These are phyloP conservation scores for Penicillium sp. DNA, from an alignment of 2,329 filamentous ascomycete genomes.

Conservation along the genomic window DNA sequence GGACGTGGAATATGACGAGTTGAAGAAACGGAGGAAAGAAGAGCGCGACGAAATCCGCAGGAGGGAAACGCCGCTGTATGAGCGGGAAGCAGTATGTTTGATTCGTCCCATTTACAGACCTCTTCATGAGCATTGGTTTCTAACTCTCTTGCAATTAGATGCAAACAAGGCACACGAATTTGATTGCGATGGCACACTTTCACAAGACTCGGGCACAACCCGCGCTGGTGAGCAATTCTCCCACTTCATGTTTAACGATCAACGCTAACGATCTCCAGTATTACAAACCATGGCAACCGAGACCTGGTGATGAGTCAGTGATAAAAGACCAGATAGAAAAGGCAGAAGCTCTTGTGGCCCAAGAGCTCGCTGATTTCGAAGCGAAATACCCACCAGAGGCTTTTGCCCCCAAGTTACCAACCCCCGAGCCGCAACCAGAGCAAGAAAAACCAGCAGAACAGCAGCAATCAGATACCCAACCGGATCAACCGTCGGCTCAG, in stretches of 20 bases:
- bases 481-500: conserved; percentile 24
- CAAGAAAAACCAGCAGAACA: conserved; percentile 25
- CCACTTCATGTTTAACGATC: neutral
- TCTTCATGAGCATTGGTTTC: conserved; percentile 26
- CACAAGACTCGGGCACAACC: conserved; percentile 73
- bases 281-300: conserved; percentile 81
- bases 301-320: conserved; percentile 65
- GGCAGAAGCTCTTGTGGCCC: conserved; percentile 63
- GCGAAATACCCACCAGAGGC: conserved; percentile 43
- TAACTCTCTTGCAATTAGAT: conserved; percentile 55
- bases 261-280: conserved; percentile 58
- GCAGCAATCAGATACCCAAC: conserved; percentile 9
- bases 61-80: conserved; percentile 72
- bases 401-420: conserved; percentile 18
- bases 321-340: conserved; percentile 72
- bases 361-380: conserved; percentile 67
- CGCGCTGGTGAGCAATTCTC: conserved; percentile 63
- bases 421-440: conserved; percentile 12
- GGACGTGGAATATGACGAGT: conserved; percentile 69
- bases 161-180: conserved; percentile 70
- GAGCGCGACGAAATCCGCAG: conserved; percentile 63
- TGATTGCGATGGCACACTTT: conserved; percentile 71
- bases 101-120: neutral
- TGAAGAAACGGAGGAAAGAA: conserved; percentile 66
- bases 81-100: conserved; percentile 71